Evolutionary conservation across 2,329 filamentous ascomycete species (phyloP), one percentile per base, ranked within the genome.

Genomic region (Tetracladium maxilliforme): DNA sequence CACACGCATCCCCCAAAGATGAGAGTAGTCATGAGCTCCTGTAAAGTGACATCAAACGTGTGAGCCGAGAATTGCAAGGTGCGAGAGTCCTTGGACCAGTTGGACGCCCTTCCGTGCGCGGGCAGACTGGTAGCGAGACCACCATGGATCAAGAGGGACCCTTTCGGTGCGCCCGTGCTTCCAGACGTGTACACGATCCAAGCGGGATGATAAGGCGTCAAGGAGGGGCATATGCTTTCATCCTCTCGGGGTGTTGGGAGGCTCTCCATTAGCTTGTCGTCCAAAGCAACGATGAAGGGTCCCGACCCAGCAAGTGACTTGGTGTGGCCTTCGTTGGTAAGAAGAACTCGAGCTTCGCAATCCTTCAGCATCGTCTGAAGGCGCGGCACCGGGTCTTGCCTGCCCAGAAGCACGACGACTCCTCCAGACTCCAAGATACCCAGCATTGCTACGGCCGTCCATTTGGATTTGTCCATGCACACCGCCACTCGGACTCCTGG

Each of bases 1-100:
- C 58, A 62, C 6, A 63, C 44, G 13, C 52, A 55, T 11, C 56
- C 59, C 25, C 59, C 58, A 14, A 49, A 38, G 41, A 43, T 42
- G 16, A 46, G 40, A 13, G 46, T 51, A 27, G 33, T 47, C 30
- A 51, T 47, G 22, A 45, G 43, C 30, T 47, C 55, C 38, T 45
- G 38, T 12, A 60, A 39, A 16, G 46, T 52, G 12, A 51, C 49
- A 35, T 59, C 55, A 27, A 61, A 58, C 1, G 48, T 54, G 26
- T 54, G 55, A 1, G 49, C 44, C 2, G 52, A 46, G 26, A 56
- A 56, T 23, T 62, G 69, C 5, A 74, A 25, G 8, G 29, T 26
- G 10, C 26, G 27, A n/a, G 26, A 25, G 6, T 23, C 25, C 15
- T 28, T 24, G 8, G 17, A 22, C n/a, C 32, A 24, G 8, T 21